phyloP scores from a whole-genome alignment of 192 early-diverging fungal species.

The Gigaspora rosea region DNA sequence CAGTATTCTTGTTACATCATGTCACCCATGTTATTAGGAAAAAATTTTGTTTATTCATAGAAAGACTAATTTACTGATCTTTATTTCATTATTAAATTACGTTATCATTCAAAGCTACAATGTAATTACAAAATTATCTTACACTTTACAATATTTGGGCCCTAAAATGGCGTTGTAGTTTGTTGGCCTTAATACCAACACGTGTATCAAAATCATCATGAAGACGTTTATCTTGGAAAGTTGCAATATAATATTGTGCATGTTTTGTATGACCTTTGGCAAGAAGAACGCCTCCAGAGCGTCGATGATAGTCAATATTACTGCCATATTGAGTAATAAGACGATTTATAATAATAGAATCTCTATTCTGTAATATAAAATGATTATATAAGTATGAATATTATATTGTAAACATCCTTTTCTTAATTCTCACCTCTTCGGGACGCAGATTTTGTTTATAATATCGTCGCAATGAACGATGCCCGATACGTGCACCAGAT shows the following conservation, averaged over 20 bases:
- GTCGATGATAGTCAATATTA: slow-evolving; percentile 45
- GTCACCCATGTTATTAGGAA: too few species aligned
- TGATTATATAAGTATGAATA: background rate
- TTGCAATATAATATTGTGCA: slow-evolving; percentile 39
- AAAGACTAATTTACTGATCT: background rate
- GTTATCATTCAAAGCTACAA: background rate
- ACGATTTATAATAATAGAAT: slow-evolving; percentile 55
- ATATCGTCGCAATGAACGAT: slow-evolving; percentile 77
- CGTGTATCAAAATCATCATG: slow-evolving; percentile 62
- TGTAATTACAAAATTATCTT: background rate
- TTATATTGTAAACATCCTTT: background rate
- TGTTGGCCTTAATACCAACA: slow-evolving; percentile 77
- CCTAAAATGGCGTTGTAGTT: slow-evolving; percentile 85
- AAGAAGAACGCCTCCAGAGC: slow-evolving; percentile 43
- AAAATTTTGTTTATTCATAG: too few species aligned
- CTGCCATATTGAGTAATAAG: slow-evolving; percentile 72
- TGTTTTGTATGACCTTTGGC: slow-evolving; percentile 42
- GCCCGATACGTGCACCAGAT: slow-evolving; percentile 77
- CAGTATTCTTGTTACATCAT: too few species aligned
- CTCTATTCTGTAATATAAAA: background rate
- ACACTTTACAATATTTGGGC: slow-evolving; percentile 68
- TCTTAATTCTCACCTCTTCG: slow-evolving; percentile 48
- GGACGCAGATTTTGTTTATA: slow-evolving; percentile 82
- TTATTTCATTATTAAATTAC: background rate
- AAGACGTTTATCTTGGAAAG: background rate